phyloP scores from a whole-genome alignment of 139 green algal species.

The Chlamydomonas sp. region DNA sequence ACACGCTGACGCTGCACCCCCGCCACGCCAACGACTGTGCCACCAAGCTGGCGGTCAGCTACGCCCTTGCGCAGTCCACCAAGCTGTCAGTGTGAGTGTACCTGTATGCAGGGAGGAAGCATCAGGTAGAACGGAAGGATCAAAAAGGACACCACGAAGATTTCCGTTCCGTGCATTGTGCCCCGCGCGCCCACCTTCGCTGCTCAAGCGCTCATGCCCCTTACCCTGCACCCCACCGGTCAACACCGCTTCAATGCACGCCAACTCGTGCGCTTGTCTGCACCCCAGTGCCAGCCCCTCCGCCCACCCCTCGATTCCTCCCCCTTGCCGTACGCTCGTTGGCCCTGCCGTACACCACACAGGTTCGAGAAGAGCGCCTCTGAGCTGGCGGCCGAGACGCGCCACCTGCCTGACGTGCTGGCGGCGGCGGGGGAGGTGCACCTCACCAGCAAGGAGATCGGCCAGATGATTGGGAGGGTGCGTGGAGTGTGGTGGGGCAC shows the following conservation, averaged over 20 bases:
- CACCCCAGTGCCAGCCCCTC: too few relatives aligned
- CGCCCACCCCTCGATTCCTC: too few relatives aligned
- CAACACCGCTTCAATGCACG: too few relatives aligned
- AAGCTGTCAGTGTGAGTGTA: slow-evolving; percentile 65
- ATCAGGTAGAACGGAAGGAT: too few relatives aligned
- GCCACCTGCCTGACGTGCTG: slow-evolving; percentile 68
- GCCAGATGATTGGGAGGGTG: slow-evolving; percentile 52
- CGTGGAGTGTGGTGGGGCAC: not conserved
- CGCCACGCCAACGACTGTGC: slow-evolving; percentile 40
- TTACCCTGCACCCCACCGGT: too few relatives aligned
- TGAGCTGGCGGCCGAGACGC: slow-evolving; percentile 42
- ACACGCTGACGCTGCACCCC: slow-evolving; percentile 68
- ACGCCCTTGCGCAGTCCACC: slow-evolving; percentile 76
- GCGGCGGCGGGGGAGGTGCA: slow-evolving; percentile 68
- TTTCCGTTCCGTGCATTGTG: too few relatives aligned
- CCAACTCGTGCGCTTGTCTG: too few relatives aligned
- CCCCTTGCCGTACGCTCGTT: too few relatives aligned
- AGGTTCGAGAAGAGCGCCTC: not conserved
- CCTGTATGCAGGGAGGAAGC: not conserved
- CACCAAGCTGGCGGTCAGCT: slow-evolving; percentile 68
- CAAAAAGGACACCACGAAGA: too few relatives aligned
- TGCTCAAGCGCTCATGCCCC: too few relatives aligned
- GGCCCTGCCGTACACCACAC: too few relatives aligned
- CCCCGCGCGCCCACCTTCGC: too few relatives aligned
- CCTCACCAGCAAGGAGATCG: slow-evolving; percentile 36